Evolutionary conservation across 352 stramenopile genomes (phyloP), one percentile per base, ranked within the genome.

Genomic region (Phytopythium mirpurense): DNA sequence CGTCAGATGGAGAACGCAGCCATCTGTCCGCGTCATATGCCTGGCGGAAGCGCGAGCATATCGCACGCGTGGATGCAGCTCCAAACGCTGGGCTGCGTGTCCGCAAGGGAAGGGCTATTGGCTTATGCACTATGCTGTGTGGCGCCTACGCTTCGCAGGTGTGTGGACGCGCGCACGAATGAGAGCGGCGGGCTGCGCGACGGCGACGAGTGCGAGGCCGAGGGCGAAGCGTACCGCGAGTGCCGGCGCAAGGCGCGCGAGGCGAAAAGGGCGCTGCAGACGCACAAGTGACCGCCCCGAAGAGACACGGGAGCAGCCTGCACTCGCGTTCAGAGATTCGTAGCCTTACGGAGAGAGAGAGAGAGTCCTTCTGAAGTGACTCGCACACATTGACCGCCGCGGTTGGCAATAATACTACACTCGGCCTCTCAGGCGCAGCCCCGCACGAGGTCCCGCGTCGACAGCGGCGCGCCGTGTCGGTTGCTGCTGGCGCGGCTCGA

Each of bases 161-260:
- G 78, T 47, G 78, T 88, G 50, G 73, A 88, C 52, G 63, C 62
- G 46, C 77, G 75, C 45, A 86, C 52, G 19, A 68, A 67, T 44
- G 67, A 80, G 60, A 80, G 68, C 50, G 78, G 78, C 40, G 78
- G 78, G 0, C 62, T 88, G n/a, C 75, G 78, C 24, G 75, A 88
- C 56, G 78, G 78, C 45, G 78, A 86, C 44, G 78, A 88, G 65
- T 88, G 78, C 54, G 73, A 86, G 50, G 60, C 71, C 31, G 78
- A 88, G 57, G 67, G 75, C 49, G 67, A 78, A 46, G 71, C 68
- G 26, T 88, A 88, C 56, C 78, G 73, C 55, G 72, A 82, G 58
- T 88, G 78, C 58, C 64, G 78, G 42, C 62, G 61, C 49, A 79
- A 75, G 46, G 56, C 58, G 18, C 75, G 81, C 43, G 55, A 77